Evolutionary conservation across 768 basidiomycete species (phyloP), one percentile per base, ranked within the genome.

Genomic region (Pulveroboletus sp.): DNA sequence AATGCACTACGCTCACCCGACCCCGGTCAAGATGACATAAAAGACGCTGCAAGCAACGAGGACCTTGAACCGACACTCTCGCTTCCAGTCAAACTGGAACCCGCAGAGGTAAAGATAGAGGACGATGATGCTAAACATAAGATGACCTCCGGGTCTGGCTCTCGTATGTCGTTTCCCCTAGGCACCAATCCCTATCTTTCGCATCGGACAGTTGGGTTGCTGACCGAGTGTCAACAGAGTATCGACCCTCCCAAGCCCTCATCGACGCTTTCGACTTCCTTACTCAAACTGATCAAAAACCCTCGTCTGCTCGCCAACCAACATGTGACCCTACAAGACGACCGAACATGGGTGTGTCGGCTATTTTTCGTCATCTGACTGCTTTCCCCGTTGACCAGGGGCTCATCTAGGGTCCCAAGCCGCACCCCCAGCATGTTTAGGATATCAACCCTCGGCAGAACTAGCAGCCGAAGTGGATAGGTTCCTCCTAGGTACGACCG

Each of bases 181-280:
- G 10, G 4, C 1, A 13, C 13, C 11, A 13, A 30, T 15, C 4
- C 14, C 6, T 21, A 27, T 1, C 11, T 14, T 31, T 46, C 5
- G 18, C 13, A 6, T 7, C 18, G 17, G 15, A 8, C 11, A 32
- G 13, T 32, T 32, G 32, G 11, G 4, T 13, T 18, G 1, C 5
- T 45, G 15, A 32, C 8, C 4, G 4, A 14, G 8, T 13, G 1
- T 21, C n/a, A 28, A 32, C 37, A 62, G 57, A 24, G 37, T 53
- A 61, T 8, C 21, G 49, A 28, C 61, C 54, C 6, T 54, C 61
- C 1, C 32, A 35, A 31, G 49, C 55, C 8, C 54, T 63, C 24
- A 6, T 54, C 8, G 52, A 62, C 0, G 57, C 61, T 6, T 24
- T 57, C 15, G 35, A 48, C 24, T 42, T 42, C 5, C 53, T 48